Evolutionary conservation across 2,329 filamentous ascomycete genomes (phyloP), one percentile per base, ranked within the genome.

Genomic region (Neonectria ditissima): DNA sequence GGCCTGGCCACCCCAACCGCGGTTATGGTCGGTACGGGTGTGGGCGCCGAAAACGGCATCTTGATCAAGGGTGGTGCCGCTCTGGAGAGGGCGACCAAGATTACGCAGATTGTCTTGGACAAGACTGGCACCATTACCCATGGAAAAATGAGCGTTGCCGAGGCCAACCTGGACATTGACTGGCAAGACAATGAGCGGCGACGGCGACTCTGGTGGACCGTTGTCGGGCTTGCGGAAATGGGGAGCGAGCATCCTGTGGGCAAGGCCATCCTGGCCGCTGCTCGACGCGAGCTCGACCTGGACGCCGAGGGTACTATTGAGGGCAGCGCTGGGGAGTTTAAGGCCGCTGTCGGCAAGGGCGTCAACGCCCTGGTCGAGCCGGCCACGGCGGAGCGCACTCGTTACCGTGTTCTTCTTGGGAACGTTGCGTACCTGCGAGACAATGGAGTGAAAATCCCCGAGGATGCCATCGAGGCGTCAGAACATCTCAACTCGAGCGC

Each of bases 11-110:
- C 96, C 1, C 96, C 96, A 2, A 99, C 96, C 0, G 96, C 96
- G 2, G 94, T 99, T 76, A 98, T 99, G 96, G 96, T 99, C 30
- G 96, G 96, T 45, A 98, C 96, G n/a, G 96, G 96, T 63, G 90
- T 97, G 32, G 96, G 96, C 54, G 96, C 96, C 2, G 92, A 97
- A 79, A 91, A 97, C 71, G 96, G 96, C 24, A 99, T 99, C 71
- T 84, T 99, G n/a, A 94, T 98, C 77, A 99, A 99, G 80, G 95
- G 96, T 58, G 96, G 96, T 59, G 94, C 93, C 43, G 94, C 94
- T 30, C 83, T 99, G 4, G 95, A 99, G 81, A 93, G 89, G 5
- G 92, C 94, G 0, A 98, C 94, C 9, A 95, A 93, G 78, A 87
- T 98, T 69, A 97, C 91, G 2, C 92, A 97, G 71, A 87, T 98